phyloP scores from a whole-genome alignment of 2,329 filamentous ascomycete species.

The Neospermospora avenae region DNA sequence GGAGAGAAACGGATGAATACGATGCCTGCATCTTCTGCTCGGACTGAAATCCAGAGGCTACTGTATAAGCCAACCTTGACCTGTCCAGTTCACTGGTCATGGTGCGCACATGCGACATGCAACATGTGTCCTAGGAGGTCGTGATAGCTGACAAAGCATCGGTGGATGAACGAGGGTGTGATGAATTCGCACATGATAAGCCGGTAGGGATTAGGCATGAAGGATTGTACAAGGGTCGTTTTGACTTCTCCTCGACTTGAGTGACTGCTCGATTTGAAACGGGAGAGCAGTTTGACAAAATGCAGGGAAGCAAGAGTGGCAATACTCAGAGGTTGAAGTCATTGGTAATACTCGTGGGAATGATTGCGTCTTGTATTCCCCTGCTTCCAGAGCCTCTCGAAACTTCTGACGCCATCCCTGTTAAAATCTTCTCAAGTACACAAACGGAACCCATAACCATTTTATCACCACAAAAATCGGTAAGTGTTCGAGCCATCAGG shows the following conservation, averaged over 20 bases:
- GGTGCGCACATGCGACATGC: constrained; percentile 1
- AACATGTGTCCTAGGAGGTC: background rate
- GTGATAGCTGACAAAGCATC: background rate
- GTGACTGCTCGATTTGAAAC: background rate
- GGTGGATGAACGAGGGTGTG: background rate
- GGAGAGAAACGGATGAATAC: background rate
- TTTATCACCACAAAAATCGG: background rate
- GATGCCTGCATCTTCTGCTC: constrained; percentile 7
- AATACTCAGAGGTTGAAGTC: background rate
- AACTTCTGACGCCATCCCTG: background rate
- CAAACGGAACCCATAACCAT: background rate
- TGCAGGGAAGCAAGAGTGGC: background rate
- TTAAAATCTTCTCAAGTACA: background rate
- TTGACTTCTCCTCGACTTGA: background rate
- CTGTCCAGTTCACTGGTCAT: constrained; percentile 6
- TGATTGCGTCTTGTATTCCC: background rate
- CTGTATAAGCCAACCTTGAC: too few species aligned
- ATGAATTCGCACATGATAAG: background rate
- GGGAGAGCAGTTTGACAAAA: background rate
- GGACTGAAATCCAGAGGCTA: constrained; percentile 11
- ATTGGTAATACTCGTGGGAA: background rate
- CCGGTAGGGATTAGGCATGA: background rate
- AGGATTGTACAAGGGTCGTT: background rate
- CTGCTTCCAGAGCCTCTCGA: too few species aligned
- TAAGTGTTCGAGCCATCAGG: background rate